Evolutionary conservation across 176 grass and related monocot species (phyloP).

Genomic region (Alopecurus myosuroides): DNA sequence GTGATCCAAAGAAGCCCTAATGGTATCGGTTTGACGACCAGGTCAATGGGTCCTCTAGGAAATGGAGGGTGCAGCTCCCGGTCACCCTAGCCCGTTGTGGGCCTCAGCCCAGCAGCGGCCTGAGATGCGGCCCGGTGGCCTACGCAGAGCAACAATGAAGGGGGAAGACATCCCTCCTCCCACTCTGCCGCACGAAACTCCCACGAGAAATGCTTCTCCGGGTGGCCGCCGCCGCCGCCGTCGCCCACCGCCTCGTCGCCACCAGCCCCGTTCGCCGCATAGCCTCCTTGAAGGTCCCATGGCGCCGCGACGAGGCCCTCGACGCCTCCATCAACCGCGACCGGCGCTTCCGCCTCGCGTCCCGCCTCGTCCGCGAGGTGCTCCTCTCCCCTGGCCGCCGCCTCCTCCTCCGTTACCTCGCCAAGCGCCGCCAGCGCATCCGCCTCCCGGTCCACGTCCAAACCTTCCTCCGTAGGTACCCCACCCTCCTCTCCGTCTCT

Average conservation of each 20-base stretch:
- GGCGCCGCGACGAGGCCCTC: slow-evolving; percentile 58
- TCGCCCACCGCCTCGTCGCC: background rate
- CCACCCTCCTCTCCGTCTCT: slow-evolving; percentile 76
- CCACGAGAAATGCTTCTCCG: slow-evolving; percentile 13
- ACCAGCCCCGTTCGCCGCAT: slow-evolving; percentile 2
- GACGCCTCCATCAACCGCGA: slow-evolving; percentile 59
- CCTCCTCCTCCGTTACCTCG: slow-evolving; percentile 70
- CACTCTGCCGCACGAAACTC: background rate
- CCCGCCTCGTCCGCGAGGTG: slow-evolving; percentile 74
- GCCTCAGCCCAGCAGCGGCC: too few species aligned
- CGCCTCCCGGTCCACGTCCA: slow-evolving; percentile 41
- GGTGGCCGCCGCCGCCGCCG: background rate
- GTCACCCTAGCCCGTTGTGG: too few species aligned
- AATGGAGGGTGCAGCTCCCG: too few species aligned
- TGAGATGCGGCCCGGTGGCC: too few species aligned
- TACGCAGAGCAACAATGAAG: background rate
- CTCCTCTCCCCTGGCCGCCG: slow-evolving; percentile 49
- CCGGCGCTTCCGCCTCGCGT: slow-evolving; percentile 46
- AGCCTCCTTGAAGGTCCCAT: slow-evolving; percentile 60
- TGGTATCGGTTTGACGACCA: too few species aligned
- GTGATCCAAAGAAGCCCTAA: too few species aligned
- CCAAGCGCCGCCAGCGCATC: slow-evolving; percentile 66
- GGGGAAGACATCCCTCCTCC: background rate
- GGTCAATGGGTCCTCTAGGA: too few species aligned
- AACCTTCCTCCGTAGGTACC: slow-evolving; percentile 72